These are phyloP conservation scores for Colletotrichum theobromicola DNA, from an alignment of 2,329 filamentous ascomycete genomes.

Conservation along the genomic window DNA sequence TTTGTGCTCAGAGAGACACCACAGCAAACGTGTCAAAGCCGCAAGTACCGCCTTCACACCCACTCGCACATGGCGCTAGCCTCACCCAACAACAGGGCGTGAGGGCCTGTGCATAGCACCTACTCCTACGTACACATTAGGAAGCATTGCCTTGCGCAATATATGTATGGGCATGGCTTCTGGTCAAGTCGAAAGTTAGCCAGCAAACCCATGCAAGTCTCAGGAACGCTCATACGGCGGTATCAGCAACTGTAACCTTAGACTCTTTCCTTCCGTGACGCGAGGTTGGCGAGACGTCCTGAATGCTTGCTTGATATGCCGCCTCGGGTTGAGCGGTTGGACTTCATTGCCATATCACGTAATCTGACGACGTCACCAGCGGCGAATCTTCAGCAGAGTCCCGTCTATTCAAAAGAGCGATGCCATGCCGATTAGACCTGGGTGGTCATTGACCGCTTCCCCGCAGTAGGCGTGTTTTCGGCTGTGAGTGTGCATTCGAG, in stretches of 20 bases:
- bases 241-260: background rate
- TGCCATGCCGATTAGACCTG: background rate
- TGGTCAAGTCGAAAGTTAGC: background rate
- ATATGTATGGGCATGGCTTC: too few species aligned
- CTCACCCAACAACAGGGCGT: background rate
- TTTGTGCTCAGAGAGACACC: background rate
- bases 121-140: too few species aligned
- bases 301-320: background rate
- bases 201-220: background rate
- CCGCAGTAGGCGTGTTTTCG: background rate
- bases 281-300: too few species aligned
- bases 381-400: background rate
- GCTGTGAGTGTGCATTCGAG: background rate
- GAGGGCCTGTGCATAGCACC: background rate
- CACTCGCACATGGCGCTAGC: background rate
- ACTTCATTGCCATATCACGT: background rate
- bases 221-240: background rate
- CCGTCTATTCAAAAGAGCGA: background rate
- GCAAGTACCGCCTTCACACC: too few species aligned
- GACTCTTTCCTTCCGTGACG: background rate
- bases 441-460: background rate
- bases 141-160: background rate
- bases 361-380: background rate
- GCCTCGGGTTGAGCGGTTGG: background rate
- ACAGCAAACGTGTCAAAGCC: too few species aligned